phyloP scores from a whole-genome alignment of 306 rosid genomes.

The Acacia confusa region DNA sequence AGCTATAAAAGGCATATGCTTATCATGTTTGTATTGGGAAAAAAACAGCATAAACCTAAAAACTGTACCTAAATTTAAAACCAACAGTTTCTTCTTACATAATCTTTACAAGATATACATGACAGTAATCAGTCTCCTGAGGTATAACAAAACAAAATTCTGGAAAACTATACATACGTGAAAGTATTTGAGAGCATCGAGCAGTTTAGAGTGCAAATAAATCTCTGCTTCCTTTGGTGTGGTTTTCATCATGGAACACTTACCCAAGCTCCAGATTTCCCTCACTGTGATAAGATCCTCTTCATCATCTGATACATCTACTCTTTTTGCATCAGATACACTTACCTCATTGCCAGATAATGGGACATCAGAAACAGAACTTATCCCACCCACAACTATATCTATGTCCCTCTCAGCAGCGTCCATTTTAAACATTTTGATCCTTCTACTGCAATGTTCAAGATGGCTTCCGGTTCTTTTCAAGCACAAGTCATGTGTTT shows the following conservation, averaged over 20 bases:
- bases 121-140: neutral
- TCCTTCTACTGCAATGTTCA: slow-evolving; percentile 36
- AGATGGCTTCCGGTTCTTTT: slow-evolving; percentile 57
- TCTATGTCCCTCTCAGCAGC: slow-evolving; percentile 49
- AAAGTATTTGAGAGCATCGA: slow-evolving; percentile 74
- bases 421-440: slow-evolving; percentile 58
- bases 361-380: slow-evolving; percentile 40
- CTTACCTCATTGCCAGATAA: slow-evolving; percentile 32
- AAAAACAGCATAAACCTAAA: neutral
- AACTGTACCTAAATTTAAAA: neutral
- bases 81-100: neutral
- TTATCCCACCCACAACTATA: slow-evolving; percentile 71
- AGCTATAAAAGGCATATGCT: neutral
- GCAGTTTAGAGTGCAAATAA: slow-evolving; percentile 65
- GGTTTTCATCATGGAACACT: slow-evolving; percentile 31
- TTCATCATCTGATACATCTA: slow-evolving; percentile 41
- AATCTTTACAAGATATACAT: neutral
- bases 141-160: slow-evolving; percentile 25
- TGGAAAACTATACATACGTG: slow-evolving; percentile 49
- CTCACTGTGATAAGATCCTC: slow-evolving; percentile 48
- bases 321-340: slow-evolving; percentile 33
- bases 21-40: neutral
- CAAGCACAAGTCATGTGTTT: slow-evolving; percentile 33
- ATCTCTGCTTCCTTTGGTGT: slow-evolving; percentile 47
- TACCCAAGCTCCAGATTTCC: slow-evolving; percentile 74